Evolutionary conservation across 1,284 basidiomycete genomes (phyloP).

Genomic region (Coniophora puteana): DNA sequence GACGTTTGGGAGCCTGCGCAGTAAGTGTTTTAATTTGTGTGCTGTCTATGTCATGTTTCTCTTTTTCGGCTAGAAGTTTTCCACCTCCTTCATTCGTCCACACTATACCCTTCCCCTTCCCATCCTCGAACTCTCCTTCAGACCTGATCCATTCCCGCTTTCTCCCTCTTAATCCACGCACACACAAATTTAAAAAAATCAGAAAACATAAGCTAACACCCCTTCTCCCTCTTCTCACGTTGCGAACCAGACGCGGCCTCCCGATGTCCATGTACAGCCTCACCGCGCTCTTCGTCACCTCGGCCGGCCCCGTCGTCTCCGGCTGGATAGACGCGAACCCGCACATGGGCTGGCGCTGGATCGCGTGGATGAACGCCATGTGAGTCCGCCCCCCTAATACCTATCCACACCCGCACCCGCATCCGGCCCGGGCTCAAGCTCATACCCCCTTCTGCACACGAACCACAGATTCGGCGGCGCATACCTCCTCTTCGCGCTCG

Average conservation of each 20-base stretch:
- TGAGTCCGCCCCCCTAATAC: conserved; percentile 23
- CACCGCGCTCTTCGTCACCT: conserved; percentile 41
- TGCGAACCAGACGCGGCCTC: conserved; percentile 39
- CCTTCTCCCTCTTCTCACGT: no score
- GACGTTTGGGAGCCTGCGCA: conserved; percentile 33
- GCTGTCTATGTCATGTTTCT: not conserved
- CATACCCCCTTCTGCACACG: not conserved
- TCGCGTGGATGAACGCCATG: conserved; percentile 60
- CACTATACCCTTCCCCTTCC: no score
- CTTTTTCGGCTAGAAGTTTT: no score
- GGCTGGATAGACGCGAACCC: conserved; percentile 52
- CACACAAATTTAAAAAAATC: no score
- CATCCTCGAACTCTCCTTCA: no score
- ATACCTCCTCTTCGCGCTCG: conserved; percentile 39
- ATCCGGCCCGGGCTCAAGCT: not conserved
- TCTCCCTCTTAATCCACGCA: conserved; percentile 1
- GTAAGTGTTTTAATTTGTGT: conserved; percentile 9
- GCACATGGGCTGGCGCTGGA: conserved; percentile 60
- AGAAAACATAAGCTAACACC: no score
- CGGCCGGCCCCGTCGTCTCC: conserved; percentile 50
- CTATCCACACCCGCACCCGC: no score
- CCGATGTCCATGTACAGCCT: conserved; percentile 56
- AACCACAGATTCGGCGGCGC: conserved; percentile 38
- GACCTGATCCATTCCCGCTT: no score
- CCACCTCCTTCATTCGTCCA: no score